Evolutionary conservation across 1,284 basidiomycete genomes (phyloP), one percentile per base, ranked within the genome.

Genomic region (Cutaneotrichosporon sp.): DNA sequence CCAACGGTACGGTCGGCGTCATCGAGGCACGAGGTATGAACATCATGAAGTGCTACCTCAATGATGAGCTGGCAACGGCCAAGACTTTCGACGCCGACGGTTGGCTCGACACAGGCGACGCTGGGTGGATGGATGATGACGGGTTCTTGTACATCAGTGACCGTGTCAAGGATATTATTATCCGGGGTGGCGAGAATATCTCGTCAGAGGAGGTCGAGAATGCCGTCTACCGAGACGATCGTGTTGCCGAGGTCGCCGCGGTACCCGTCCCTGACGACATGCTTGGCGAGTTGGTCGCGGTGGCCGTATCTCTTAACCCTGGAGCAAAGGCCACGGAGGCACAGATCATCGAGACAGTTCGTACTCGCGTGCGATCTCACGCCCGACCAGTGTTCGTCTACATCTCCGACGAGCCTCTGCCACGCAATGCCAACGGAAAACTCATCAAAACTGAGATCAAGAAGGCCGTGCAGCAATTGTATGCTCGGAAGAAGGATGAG

Each of bases 101-200:
- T 12, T 72, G 70, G 70, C 52, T 72, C 20, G 66, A 72, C 51
- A 68, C 70, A 7, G 70, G 69, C n/a, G 70, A 72, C 60, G 53
- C 60, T 0, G 70, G 60, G 5, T 63, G 46, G 43, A 43, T 70
- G 10, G 69, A 69, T 46, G 48, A 59, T 16, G 67, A 70, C 2
- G 70, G 66, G 0, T 69, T 67, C 51, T 26, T 71, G 22, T 70
- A 63, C 46, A 65, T 72, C 52, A 61, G 63, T 26, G 70, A 72
- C 51, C 55, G 70, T 1, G 34, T 46, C 47, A 57, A 57, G 46
- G 71, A 72, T 53, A 65, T 72, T 32, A 70, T 72, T 37, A 70
- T 72, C 27, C 65, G 69, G 8, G 69, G 69, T n/a, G 71, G 69
- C 8, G 71, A 72, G 54, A 72, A 72, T 42, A 43, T 49, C 32